Base-by-base conservation (phyloP, 768 basidiomycete genomes). In the Trametes gibbosa region DNA sequence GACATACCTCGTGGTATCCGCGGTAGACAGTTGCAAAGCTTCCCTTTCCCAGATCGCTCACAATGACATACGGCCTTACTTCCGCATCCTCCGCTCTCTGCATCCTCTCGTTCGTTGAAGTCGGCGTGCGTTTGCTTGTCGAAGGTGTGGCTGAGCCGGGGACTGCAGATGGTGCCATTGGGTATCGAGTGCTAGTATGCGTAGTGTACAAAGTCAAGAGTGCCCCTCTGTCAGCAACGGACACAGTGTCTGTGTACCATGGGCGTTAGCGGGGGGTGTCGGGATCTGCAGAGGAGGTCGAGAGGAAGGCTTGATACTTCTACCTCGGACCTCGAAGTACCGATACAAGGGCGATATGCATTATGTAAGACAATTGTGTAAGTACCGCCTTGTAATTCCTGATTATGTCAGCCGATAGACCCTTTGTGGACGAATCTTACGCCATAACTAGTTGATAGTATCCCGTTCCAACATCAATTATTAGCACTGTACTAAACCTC, bases 1-100 rank as follows among this genome's bases (percentile, higher is more conserved):
- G 19, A 45, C 35, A 42, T 65, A 92, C 95, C 74, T 88, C 86
- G 71, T 95, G 89, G 75, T 92, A 93, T 50, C 93, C 95, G 66
- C 92, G 92, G 73, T 92, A 95, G 40, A 99, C 96, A 0, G 90
- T 96, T 16, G 96, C 96, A 73, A 98, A 98, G 71, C 90, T 94
- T 17, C 96, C 96, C 72, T 90, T 91, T 35, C 91, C 91, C 54
- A 94, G 85, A 66, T 90, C 84, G 56, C 76, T 78, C 8, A 84
- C 84, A 61, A 93, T 84, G 63, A 93, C 80, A 67, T 92, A 93
- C 25, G 91, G 91, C 64, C 77, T 81, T 45, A 84, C 78, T 63
- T 92, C 88, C 59, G 89, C 84, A 60, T 90, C 87, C 56, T 89
- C 86, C 10, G 58, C 63, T 43, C 69, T 62, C 21, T 34, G 41